A percentile compares a stretch with the other conserved stretches of the same genome.
phyloP scores from a whole-genome alignment of 1,139 yeast species.

The Petasospora rhodanensis region DNA sequence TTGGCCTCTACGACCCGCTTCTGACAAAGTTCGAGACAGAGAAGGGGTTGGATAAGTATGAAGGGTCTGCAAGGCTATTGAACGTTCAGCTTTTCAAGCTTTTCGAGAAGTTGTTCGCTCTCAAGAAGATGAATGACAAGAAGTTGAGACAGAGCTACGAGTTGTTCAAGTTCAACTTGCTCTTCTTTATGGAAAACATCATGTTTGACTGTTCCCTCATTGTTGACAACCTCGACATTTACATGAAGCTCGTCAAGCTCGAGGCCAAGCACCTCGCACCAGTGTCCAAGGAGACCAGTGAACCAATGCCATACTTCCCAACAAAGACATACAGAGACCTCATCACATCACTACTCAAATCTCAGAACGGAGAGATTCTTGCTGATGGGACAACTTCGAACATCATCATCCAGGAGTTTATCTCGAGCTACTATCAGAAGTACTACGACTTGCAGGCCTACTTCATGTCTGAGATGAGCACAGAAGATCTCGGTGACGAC shows the following conservation, averaged over 20 bases:
- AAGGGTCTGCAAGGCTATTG: slow-evolving; percentile 40
- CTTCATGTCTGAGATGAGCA: slow-evolving; percentile 41
- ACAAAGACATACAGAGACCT: slow-evolving; percentile 47
- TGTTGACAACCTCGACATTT: slow-evolving; percentile 59
- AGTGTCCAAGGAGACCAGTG: slow-evolving; percentile 39
- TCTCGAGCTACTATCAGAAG: slow-evolving; percentile 46
- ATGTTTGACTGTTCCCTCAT: slow-evolving; percentile 33
- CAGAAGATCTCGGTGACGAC: slow-evolving; percentile 24
- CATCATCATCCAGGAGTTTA: slow-evolving; percentile 56
- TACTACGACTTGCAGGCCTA: slow-evolving; percentile 67
- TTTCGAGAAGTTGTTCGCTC: slow-evolving; percentile 52
- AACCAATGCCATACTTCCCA: slow-evolving; percentile 56
- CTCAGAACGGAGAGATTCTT: slow-evolving; percentile 36
- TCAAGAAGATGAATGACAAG: slow-evolving; percentile 47
- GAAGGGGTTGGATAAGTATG: slow-evolving; percentile 17
- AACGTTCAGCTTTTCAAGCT: slow-evolving; percentile 49
- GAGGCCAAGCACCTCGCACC: slow-evolving; percentile 52
- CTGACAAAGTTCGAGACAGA: slow-evolving; percentile 18
- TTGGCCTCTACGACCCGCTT: slow-evolving; percentile 20
- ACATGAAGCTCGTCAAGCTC: slow-evolving; percentile 55
- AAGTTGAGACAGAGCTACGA: slow-evolving; percentile 66
- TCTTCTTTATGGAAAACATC: slow-evolving; percentile 37
- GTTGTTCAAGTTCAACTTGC: slow-evolving; percentile 44
- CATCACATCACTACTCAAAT: slow-evolving; percentile 40
- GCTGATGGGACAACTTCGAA: slow-evolving; percentile 48